These are phyloP conservation scores for Backusella psychrophila DNA, from an alignment of 192 early-diverging fungal species.

Conservation along the genomic window DNA sequence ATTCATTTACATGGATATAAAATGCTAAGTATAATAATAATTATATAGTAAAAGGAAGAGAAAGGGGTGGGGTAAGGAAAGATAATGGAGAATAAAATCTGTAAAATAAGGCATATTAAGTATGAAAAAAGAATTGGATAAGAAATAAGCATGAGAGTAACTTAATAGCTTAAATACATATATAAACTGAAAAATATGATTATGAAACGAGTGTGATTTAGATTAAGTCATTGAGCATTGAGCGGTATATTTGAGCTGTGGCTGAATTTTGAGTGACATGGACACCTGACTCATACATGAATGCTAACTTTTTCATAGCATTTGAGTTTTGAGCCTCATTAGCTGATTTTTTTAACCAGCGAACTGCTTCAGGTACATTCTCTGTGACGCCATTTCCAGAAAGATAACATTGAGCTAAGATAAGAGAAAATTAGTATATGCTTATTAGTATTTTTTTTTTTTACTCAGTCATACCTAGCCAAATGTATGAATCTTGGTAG, in stretches of 20 bases:
- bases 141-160: not conserved
- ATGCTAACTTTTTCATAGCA: conserved; percentile 18
- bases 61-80: conserved; percentile 8
- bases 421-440: not conserved
- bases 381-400: conserved; percentile 19
- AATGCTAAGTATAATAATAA: not conserved
- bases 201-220: not conserved
- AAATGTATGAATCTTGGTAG: conserved; percentile 25
- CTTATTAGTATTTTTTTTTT: not conserved
- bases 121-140: not conserved
- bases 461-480: conserved; percentile 21
- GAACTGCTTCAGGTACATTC: conserved; percentile 10
- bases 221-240: not conserved
- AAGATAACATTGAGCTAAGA: conserved; percentile 34
- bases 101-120: not conserved
- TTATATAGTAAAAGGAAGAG: not conserved
- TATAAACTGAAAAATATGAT: not conserved
- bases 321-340: conserved; percentile 12
- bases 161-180: conserved; percentile 8
- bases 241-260: not conserved
- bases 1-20: not conserved
- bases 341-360: conserved; percentile 23
- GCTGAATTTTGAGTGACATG: conserved; percentile 1
- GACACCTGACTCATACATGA: conserved; percentile 4
- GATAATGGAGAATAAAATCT: not conserved